Conservation (phyloP, 2,329 filamentous ascomycete species). For the Epichloe typhina region DNA sequence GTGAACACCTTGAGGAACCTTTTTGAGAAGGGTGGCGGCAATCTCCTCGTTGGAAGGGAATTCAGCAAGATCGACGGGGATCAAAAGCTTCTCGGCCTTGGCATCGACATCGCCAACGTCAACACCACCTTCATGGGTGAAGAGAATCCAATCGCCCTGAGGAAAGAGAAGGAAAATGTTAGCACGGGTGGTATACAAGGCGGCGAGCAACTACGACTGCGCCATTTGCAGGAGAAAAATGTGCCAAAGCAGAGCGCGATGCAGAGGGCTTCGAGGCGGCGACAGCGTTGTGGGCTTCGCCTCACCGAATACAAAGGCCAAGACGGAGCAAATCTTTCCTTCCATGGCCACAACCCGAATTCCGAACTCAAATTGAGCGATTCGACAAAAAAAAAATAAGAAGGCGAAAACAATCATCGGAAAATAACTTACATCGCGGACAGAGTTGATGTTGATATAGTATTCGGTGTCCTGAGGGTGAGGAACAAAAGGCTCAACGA, state of each 20-base stretch:
- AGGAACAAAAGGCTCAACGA: slow-evolving; percentile 96
- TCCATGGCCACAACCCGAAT: background rate
- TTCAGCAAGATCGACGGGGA: slow-evolving; percentile 86
- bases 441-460: slow-evolving; percentile 99
- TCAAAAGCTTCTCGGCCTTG: slow-evolving; percentile 96
- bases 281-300: background rate
- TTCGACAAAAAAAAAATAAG: background rate
- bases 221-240: background rate
- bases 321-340: background rate
- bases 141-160: slow-evolving; percentile 98
- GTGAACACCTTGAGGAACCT: slow-evolving; percentile 90
- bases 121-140: slow-evolving; percentile 98
- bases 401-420: slow-evolving; percentile 10
- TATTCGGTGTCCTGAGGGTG: slow-evolving; percentile 94
- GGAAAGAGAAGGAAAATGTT: slow-evolving; percentile 10
- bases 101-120: slow-evolving; percentile 98
- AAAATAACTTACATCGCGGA: slow-evolving; percentile 76
- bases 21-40: slow-evolving; percentile 69
- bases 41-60: slow-evolving; percentile 96
- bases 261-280: background rate
- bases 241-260: background rate
- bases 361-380: background rate
- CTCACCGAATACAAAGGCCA: background rate
- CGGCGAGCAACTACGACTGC: background rate
- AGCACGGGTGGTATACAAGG: slow-evolving; percentile 7